Evolutionary conservation across 2,329 filamentous ascomycete genomes (phyloP).

Genomic region (Xenoacremonium recifei): DNA sequence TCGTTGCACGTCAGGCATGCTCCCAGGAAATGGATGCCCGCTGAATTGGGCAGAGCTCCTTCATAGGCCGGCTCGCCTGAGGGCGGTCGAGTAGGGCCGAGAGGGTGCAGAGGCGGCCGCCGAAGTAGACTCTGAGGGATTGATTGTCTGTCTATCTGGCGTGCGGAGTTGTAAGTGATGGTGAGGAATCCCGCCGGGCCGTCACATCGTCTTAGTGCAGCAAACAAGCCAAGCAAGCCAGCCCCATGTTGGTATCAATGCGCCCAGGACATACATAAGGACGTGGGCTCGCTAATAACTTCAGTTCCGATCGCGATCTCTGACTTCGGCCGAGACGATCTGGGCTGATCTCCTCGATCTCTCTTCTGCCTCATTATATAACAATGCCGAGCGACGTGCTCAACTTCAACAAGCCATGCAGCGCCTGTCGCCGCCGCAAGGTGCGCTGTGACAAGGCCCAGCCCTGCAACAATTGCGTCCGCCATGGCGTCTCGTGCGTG

Average conservation of each 20-base stretch:
- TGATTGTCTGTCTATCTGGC: too few species aligned
- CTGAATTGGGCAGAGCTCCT: neutral
- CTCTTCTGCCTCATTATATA: too few species aligned
- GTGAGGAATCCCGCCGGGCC: too few species aligned
- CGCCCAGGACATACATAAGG: too few species aligned
- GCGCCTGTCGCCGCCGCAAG: constrained; percentile 17
- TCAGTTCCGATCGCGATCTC: too few species aligned
- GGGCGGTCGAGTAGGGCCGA: neutral
- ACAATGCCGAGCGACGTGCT: constrained; percentile 17
- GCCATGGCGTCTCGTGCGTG: constrained; percentile 14
- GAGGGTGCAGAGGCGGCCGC: constrained; percentile 2
- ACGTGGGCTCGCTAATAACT: too few species aligned
- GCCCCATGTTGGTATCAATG: too few species aligned
- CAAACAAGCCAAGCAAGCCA: too few species aligned
- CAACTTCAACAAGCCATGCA: constrained; percentile 20
- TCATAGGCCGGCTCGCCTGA: neutral
- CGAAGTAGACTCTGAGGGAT: neutral
- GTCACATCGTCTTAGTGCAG: too few species aligned
- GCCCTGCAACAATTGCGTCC: constrained; percentile 18
- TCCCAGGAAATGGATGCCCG: neutral
- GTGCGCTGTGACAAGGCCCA: constrained; percentile 17
- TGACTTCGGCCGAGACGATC: too few species aligned
- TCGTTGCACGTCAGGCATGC: neutral
- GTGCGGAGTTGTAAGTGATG: neutral
- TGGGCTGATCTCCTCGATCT: too few species aligned